These are phyloP conservation scores for Monosporozyma aerobia DNA, from an alignment of 805 yeast species.

Conservation along the genomic window DNA sequence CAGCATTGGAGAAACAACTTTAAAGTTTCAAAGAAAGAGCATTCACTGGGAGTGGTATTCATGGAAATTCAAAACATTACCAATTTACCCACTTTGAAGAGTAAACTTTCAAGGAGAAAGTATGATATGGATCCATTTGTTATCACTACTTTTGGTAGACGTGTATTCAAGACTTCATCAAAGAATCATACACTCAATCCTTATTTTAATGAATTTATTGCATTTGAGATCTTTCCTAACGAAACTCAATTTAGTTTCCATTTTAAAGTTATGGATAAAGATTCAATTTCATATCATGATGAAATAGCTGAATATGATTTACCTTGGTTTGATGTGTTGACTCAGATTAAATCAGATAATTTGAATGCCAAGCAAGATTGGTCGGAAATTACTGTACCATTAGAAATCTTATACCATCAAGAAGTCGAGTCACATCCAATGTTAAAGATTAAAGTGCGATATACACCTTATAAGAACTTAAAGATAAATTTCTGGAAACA, in stretches of 20 bases:
- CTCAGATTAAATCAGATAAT: not conserved
- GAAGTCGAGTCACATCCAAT: slow-evolving; percentile 27
- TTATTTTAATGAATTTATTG: slow-evolving; percentile 65
- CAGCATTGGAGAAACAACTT: slow-evolving; percentile 13
- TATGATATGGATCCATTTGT: slow-evolving; percentile 97
- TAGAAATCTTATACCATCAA: slow-evolving; percentile 9
- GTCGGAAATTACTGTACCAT: slow-evolving; percentile 5
- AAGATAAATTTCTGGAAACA: slow-evolving; percentile 63
- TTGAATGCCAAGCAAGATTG: slow-evolving; percentile 20
- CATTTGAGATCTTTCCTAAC: slow-evolving; percentile 62
- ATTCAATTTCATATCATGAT: slow-evolving; percentile 74
- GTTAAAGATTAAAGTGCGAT: slow-evolving; percentile 52
- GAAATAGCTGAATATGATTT: slow-evolving; percentile 60
- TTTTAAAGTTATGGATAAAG: slow-evolving; percentile 76
- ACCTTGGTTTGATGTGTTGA: slow-evolving; percentile 40
- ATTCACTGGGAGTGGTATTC: slow-evolving; percentile 58
- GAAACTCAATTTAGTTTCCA: slow-evolving; percentile 60
- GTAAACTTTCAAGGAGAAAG: slow-evolving; percentile 49
- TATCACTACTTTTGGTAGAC: slow-evolving; percentile 80
- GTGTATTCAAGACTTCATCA: slow-evolving; percentile 79
- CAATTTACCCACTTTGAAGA: slow-evolving; percentile 69
- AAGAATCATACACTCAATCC: slow-evolving; percentile 77
- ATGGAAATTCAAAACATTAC: slow-evolving; percentile 66
- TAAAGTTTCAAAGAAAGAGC: slow-evolving; percentile 22
- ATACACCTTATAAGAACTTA: slow-evolving; percentile 54